Evolutionary conservation across 148 eudicot species (phyloP), one percentile per base, ranked within the genome.

Genomic region (Nyssa sinensis): DNA sequence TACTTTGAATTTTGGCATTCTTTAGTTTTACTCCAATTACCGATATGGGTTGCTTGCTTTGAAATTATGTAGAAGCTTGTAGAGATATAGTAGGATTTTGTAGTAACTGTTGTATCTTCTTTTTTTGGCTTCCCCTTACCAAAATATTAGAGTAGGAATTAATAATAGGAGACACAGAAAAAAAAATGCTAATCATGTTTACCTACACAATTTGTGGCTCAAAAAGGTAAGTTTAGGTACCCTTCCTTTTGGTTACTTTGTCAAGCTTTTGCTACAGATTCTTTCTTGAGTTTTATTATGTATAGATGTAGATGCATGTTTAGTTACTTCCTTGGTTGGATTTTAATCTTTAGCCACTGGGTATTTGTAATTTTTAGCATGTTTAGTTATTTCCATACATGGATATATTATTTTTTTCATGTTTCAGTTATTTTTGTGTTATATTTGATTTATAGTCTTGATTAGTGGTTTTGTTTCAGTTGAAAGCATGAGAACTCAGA

Each of bases 261-360:
- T 5, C 17, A 0, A 35, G 30, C 44, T 32, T 9, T 57, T 32
- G n/a, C 57, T 16, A 19, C 53, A 30, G 4, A 58, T 23, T 1
- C 7, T 57, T 70, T 5, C 44, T 57, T 59, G 25, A 57, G 47
- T 33, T 33, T 24, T 53, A 32, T 32, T 25, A 32, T 32, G 34
- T 64, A 64, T 64, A 32, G 62, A 58, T 33, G 31, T 33, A 70
- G 31, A 12, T 59, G 53, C 27, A 51, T 34, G n/a, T n/a, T n/a
- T n/a, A n/a, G n/a, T n/a, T n/a, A n/a, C n/a, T n/a, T n/a, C n/a
- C n/a, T n/a, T n/a, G n/a, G n/a, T n/a, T n/a, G n/a, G n/a, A n/a
- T n/a, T n/a, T n/a, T n/a, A n/a, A n/a, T n/a, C n/a, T n/a, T n/a
- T n/a, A n/a, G n/a, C n/a, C n/a, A n/a, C n/a, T n/a, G n/a, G n/a